Percentiles rank a stretch among this genome's conserved stretches.
These are phyloP conservation scores for Buxus sempervirens DNA, from an alignment of 164 flowering plant species.

Conservation along the genomic window DNA sequence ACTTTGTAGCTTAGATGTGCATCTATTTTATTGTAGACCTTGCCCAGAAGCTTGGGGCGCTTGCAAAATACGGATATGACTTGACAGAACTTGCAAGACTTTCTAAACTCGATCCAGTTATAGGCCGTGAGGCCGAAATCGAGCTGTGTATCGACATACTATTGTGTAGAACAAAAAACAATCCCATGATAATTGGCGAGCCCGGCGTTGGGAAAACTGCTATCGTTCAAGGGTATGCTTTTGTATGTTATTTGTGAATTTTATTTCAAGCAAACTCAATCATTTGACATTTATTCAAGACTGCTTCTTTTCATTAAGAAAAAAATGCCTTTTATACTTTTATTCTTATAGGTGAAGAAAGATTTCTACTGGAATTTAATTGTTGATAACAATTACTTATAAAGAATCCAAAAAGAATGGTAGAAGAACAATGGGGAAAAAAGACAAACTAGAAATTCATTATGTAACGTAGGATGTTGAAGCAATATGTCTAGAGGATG, in stretches of 20 bases:
- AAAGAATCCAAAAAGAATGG: too few species aligned
- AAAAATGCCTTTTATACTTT: too few species aligned
- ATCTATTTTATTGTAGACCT: slow-evolving; percentile 50
- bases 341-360: too few species aligned
- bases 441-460: too few species aligned
- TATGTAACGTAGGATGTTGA: too few species aligned
- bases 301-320: too few species aligned
- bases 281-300: too few species aligned
- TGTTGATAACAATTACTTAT: too few species aligned
- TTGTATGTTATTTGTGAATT: background rate
- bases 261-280: background rate
- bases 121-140: slow-evolving; percentile 97
- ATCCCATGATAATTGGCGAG: slow-evolving; percentile 97
- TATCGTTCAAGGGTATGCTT: slow-evolving; percentile 91
- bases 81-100: slow-evolving; percentile 91
- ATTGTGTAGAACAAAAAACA: slow-evolving; percentile 87
- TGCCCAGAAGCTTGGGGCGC: slow-evolving; percentile 87
- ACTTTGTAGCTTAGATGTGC: background rate
- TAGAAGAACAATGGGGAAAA: too few species aligned
- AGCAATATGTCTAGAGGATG: too few species aligned
- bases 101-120: slow-evolving; percentile 98
- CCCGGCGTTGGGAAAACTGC: slow-evolving; percentile 99
- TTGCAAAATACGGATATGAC: slow-evolving; percentile 91
- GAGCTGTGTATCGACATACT: slow-evolving; percentile 92
- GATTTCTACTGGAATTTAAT: too few species aligned